phyloP scores from a whole-genome alignment of 441 rosid species.

The Adansonia rubrostipa region DNA sequence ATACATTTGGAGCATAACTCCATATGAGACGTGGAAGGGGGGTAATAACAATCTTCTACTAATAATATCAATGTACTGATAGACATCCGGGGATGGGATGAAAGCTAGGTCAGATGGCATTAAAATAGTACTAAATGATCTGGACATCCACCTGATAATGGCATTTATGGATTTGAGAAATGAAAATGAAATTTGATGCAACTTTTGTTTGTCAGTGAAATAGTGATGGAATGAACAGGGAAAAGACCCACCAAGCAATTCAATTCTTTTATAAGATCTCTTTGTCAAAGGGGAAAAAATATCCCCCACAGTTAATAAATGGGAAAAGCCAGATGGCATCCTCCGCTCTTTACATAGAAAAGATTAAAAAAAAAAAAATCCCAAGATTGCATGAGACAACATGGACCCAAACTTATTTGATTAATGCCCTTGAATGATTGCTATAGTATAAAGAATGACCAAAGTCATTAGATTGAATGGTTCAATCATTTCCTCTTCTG shows the following conservation, averaged over 20 bases:
- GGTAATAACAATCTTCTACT: too few species aligned
- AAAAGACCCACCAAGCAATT: slow-evolving; percentile 30
- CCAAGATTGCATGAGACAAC: not conserved
- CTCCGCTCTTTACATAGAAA: not conserved
- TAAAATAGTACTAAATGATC: not conserved
- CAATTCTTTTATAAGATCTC: slow-evolving; percentile 22
- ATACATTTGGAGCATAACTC: too few species aligned
- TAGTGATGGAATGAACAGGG: slow-evolving; percentile 21
- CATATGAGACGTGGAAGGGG: too few species aligned
- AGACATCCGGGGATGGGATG: too few species aligned
- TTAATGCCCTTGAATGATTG: slow-evolving; percentile 3
- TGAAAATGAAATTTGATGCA: slow-evolving; percentile 19
- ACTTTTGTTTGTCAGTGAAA: not conserved
- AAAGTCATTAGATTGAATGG: not conserved
- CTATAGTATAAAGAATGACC: not conserved
- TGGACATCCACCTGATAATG: slow-evolving; percentile 26
- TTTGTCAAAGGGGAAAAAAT: not conserved
- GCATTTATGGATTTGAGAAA: slow-evolving; percentile 20
- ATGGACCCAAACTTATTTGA: not conserved
- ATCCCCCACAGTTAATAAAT: slow-evolving; percentile 4
- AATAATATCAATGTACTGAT: too few species aligned
- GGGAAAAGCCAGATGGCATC: slow-evolving; percentile 20
- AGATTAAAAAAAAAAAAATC: not conserved
- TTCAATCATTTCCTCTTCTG: not conserved
- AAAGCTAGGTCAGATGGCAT: slow-evolving; percentile 1